phyloP scores from a whole-genome alignment of 371 early-diverging fungal species.

The Coemansia sp. region DNA sequence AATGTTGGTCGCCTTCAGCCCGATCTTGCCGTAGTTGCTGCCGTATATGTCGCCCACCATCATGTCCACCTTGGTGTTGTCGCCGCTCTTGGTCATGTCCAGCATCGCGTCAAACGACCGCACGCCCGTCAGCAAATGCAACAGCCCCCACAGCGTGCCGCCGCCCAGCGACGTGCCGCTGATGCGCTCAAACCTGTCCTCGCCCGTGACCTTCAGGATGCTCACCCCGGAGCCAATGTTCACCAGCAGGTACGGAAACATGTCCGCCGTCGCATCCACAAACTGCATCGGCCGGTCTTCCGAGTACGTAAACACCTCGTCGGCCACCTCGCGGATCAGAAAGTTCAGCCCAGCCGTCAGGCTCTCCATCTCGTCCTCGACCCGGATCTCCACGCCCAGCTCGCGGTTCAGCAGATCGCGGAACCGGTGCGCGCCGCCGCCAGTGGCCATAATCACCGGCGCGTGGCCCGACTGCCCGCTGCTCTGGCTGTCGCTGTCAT shows the following conservation, averaged over 20 bases:
- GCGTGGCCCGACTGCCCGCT: constrained; percentile 44
- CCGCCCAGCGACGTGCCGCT: constrained; percentile 96
- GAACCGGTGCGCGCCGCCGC: constrained; percentile 53
- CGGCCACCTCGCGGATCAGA: constrained; percentile 86
- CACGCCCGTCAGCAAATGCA: constrained; percentile 80
- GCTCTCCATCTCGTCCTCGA: constrained; percentile 53
- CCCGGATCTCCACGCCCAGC: constrained; percentile 47
- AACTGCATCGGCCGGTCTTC: constrained; percentile 78
- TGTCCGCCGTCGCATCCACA: constrained; percentile 59
- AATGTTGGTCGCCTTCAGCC: constrained; percentile 87
- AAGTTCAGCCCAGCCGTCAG: constrained; percentile 83
- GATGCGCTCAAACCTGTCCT: constrained; percentile 67
- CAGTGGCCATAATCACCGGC: constrained; percentile 51
- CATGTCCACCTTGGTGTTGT: constrained; percentile 91
- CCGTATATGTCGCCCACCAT: constrained; percentile 97
- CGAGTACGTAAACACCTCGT: constrained; percentile 93
- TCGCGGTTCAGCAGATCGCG: constrained; percentile 28
- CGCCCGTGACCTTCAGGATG: constrained; percentile 69
- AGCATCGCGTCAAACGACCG: constrained; percentile 95
- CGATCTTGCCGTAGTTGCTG: constrained; percentile 77
- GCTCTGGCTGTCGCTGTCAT: background rate
- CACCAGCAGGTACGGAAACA: constrained; percentile 57
- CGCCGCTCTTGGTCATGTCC: constrained; percentile 85
- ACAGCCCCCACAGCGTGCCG: constrained; percentile 96
- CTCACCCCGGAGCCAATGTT: constrained; percentile 75